Evolutionary conservation across 257 asterid genomes (phyloP), one percentile per base, ranked within the genome.

Genomic region (Nemophila menziesii): DNA sequence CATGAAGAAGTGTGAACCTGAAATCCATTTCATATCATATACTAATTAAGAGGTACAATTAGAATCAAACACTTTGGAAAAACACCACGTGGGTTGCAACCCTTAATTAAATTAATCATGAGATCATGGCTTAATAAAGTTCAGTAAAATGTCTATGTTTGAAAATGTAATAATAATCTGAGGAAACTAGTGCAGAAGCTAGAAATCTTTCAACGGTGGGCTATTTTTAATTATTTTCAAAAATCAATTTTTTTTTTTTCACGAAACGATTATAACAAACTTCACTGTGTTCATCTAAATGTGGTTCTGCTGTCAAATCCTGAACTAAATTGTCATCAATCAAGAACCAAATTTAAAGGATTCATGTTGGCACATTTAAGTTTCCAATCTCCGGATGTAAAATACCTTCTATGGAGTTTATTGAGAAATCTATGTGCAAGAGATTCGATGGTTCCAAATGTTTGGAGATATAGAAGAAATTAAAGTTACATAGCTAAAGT

Each of bases 1-100:
- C 46, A 46, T 22, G 46, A 29, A 18, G 9, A 48, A 26, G 42
- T 19, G 48, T 45, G 80, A 63, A 59, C 60, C 54, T 64, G 52
- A 73, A 51, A 58, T 44, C 12, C 12, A 2, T 29, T 29, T 2
- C 36, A 2, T 7, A 13, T 7, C 36, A 29, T 7, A 29, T 29
- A 2, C 36, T 29, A 13, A 7, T 29, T 29, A 29, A 29, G 36
- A 29, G 36, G 36, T 13, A 29, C 8, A 29, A 3, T 29, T 29
- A 2, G 12, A 7, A 29, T 29, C 12, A 29, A 29, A 29, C 8
- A 13, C 2, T 2, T 29, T 29, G 36, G 12, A 29, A 29, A 13
- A 29, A 7, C 9, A 13, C 2, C 9, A 29, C 36, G 36, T 29
- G 36, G 36, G 12, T 10, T 13, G 12, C 9, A 7, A 2, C 36